These are phyloP conservation scores for Mucor irregularis DNA, from an alignment of 371 early-diverging fungal genomes.

Conservation along the genomic window DNA sequence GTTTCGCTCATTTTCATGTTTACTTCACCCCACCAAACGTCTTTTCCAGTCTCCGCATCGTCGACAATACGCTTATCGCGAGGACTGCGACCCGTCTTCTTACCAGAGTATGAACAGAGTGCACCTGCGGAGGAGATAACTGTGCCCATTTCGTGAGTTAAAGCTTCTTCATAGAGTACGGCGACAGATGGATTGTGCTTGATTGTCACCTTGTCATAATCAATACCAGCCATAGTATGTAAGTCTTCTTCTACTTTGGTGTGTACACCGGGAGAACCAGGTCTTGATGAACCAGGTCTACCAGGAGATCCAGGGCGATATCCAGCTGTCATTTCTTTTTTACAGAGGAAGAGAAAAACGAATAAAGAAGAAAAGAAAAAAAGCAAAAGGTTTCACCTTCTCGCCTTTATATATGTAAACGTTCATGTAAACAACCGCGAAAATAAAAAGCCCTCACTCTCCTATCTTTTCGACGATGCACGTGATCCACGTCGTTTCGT, in stretches of 20 bases:
- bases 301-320: constrained; percentile 22
- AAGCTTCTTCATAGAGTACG: constrained; percentile 93
- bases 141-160: constrained; percentile 85
- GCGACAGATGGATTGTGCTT: constrained; percentile 76
- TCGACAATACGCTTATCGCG: constrained; percentile 97
- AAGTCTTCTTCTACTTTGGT: constrained; percentile 56
- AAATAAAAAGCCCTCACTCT: no score
- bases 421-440: no score
- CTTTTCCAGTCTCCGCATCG: constrained; percentile 73
- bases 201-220: constrained; percentile 56
- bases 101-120: constrained; percentile 86
- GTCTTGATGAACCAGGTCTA: constrained; percentile 33
- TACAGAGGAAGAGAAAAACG: neutral
- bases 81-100: constrained; percentile 88
- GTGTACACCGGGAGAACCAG: constrained; percentile 33
- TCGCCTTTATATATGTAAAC: neutral
- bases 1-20: constrained; percentile 88
- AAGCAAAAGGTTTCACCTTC: neutral
- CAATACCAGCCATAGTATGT: constrained; percentile 50
- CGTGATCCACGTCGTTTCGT: no score
- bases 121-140: constrained; percentile 91
- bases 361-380: neutral
- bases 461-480: no score
- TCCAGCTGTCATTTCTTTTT: constrained; percentile 20
- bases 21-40: constrained; percentile 99